Percentiles rank a stretch among this genome's conserved stretches.
These are phyloP conservation scores for Globisporangium irregulare DNA, from an alignment of 352 stramenopile genomes.

Conservation along the genomic window DNA sequence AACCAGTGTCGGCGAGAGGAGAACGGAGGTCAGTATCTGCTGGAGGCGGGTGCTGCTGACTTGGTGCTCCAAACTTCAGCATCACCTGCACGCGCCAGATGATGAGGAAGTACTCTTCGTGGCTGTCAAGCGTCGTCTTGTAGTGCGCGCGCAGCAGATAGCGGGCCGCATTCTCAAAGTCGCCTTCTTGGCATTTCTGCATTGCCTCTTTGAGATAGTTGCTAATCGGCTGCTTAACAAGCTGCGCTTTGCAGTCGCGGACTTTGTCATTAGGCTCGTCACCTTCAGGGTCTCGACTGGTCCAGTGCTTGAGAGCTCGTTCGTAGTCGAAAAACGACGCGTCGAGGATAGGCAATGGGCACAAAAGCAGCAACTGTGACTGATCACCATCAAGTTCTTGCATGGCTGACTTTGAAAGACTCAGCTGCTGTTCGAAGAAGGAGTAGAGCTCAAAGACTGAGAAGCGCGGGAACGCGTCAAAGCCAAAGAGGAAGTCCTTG, in stretches of 20 bases:
- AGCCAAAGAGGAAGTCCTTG: conserved; percentile 52
- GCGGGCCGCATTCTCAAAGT: conserved; percentile 24
- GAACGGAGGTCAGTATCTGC: neutral
- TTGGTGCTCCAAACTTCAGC: conserved; percentile 5
- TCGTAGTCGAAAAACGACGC: conserved; percentile 39
- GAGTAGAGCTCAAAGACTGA: conserved; percentile 26
- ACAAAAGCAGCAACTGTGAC: conserved; percentile 1
- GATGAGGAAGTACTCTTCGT: conserved; percentile 47
- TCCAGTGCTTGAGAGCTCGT: conserved; percentile 26
- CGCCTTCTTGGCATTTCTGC: neutral
- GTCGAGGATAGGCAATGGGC: conserved; percentile 22
- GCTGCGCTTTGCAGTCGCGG: conserved; percentile 1
- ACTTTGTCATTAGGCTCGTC: neutral
- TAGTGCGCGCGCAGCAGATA: conserved; percentile 49
- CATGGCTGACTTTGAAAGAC: conserved; percentile 11
- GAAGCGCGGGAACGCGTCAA: conserved; percentile 41
- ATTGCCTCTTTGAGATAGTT: conserved; percentile 26
- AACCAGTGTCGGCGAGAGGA: neutral
- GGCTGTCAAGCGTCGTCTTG: conserved; percentile 44
- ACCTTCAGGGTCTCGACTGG: neutral
- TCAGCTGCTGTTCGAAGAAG: conserved; percentile 23
- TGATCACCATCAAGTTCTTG: neutral
- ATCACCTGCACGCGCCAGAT: conserved; percentile 43
- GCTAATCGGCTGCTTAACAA: conserved; percentile 16
- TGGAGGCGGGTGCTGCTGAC: too few species aligned